Evolutionary conservation across 1,284 basidiomycete genomes (phyloP).

Genomic region (Megacollybia platyphylla): DNA sequence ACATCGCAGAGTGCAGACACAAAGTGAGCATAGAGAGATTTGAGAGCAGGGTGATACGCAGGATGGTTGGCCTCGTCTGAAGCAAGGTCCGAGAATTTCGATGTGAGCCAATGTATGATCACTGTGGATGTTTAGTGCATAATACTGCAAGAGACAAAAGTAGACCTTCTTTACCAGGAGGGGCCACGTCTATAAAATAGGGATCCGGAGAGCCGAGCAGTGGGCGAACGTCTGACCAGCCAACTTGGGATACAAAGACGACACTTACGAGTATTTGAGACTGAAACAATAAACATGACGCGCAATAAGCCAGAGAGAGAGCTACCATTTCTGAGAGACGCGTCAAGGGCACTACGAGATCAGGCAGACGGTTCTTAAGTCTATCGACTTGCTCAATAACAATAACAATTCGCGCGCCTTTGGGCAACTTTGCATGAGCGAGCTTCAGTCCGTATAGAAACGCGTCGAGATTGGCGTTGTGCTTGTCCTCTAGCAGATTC

Average conservation of each 20-base stretch:
- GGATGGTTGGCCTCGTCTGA: no score
- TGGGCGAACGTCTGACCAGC: slow-evolving; percentile 70
- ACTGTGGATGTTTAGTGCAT: no score
- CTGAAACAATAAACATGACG: slow-evolving; percentile 13
- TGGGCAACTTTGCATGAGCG: neutral
- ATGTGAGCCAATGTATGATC: no score
- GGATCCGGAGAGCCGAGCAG: slow-evolving; percentile 63
- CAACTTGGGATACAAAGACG: slow-evolving; percentile 53
- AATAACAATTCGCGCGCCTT: slow-evolving; percentile 28
- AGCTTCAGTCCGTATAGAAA: neutral
- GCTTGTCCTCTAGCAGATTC: neutral
- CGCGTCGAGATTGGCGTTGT: neutral
- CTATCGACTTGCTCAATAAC: slow-evolving; percentile 61
- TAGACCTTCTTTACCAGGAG: slow-evolving; percentile 50
- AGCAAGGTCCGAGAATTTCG: no score
- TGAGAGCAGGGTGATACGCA: slow-evolving; percentile 38
- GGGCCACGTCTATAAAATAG: slow-evolving; percentile 52
- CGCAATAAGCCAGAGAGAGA: slow-evolving; percentile 6
- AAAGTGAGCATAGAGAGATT: slow-evolving; percentile 56
- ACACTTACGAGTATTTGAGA: slow-evolving; percentile 34
- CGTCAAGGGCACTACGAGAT: slow-evolving; percentile 57
- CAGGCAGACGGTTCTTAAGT: slow-evolving; percentile 47
- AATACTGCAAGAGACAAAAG: slow-evolving; percentile 1
- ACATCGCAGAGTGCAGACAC: slow-evolving; percentile 49
- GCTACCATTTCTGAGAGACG: slow-evolving; percentile 67